Evolutionary conservation across 352 stramenopile species (phyloP).

Genomic region (Aphanomyces invadans): DNA sequence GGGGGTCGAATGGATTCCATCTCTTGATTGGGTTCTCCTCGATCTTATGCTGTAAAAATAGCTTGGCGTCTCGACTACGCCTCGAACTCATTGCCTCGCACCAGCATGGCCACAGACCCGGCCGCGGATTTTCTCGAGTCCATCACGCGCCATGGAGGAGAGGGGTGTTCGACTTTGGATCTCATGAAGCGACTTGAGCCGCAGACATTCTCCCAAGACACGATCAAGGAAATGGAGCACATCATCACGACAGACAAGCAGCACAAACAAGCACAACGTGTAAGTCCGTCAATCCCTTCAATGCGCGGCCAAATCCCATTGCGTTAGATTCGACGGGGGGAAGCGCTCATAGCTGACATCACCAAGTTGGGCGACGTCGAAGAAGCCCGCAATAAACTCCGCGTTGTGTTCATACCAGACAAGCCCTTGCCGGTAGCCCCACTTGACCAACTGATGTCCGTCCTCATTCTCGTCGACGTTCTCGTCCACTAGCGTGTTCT

Average conservation of each 20-base stretch:
- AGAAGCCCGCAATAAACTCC: slow-evolving; percentile 23
- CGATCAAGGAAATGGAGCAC: slow-evolving; percentile 44
- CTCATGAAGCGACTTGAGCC: slow-evolving; percentile 36
- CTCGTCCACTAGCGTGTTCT: slow-evolving; percentile 2
- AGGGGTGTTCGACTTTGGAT: slow-evolving; percentile 51
- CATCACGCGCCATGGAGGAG: slow-evolving; percentile 26
- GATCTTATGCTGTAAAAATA: slow-evolving; percentile 4
- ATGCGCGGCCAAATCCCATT: not conserved
- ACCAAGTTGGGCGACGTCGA: slow-evolving; percentile 25
- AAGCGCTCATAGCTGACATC: slow-evolving; percentile 21
- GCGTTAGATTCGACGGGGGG: slow-evolving; percentile 14
- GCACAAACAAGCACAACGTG: slow-evolving; percentile 8
- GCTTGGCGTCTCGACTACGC: not conserved
- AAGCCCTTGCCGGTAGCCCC: slow-evolving; percentile 9
- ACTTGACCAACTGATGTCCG: not conserved
- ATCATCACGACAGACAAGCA: slow-evolving; percentile 11
- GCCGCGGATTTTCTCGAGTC: slow-evolving; percentile 27
- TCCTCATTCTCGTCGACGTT: not conserved
- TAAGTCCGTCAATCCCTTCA: not conserved
- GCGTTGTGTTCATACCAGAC: slow-evolving; percentile 9
- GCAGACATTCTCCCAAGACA: slow-evolving; percentile 21
- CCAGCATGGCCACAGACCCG: not conserved
- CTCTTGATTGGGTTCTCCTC: not conserved
- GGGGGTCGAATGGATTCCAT: not conserved
- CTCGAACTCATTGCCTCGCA: not conserved